A percentile compares a stretch with the other conserved stretches of the same genome.
Evolutionary conservation across 768 basidiomycete genomes (phyloP).

Genomic region (Kwoniella sp.): DNA sequence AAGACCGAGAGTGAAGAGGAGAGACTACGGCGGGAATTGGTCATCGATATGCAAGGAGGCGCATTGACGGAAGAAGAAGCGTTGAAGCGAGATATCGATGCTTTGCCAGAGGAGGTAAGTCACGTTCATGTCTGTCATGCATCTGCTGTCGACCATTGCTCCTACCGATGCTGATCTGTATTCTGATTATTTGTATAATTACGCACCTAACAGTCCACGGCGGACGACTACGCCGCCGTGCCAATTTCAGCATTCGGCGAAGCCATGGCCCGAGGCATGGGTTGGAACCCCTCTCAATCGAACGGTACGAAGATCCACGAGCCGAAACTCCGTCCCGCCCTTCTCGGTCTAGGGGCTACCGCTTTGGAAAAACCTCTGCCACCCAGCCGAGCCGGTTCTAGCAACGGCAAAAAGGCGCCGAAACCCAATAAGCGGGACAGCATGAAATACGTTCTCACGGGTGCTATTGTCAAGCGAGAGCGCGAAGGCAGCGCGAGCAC

Average conservation of each 20-base stretch:
- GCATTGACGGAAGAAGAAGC: conserved; percentile 76
- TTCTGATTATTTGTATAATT: background rate
- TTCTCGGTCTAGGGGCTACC: conserved; percentile 93
- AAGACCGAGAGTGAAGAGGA: conserved; percentile 52
- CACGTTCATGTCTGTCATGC: background rate
- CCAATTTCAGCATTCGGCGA: conserved; percentile 92
- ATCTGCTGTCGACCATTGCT: background rate
- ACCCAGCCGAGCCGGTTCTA: conserved; percentile 57
- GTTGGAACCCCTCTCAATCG: conserved; percentile 71
- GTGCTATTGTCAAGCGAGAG: conserved; percentile 67
- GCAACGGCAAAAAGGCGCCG: conserved; percentile 22
- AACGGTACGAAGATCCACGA: conserved; percentile 77
- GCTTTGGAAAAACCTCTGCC: conserved; percentile 70
- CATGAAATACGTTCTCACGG: conserved; percentile 67
- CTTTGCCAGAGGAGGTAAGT: conserved; percentile 61
- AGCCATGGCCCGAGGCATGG: conserved; percentile 93
- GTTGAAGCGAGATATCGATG: conserved; percentile 76
- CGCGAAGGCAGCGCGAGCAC: conserved; percentile 52
- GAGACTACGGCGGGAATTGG: conserved; percentile 63
- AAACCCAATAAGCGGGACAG: conserved; percentile 64
- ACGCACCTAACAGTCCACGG: conserved; percentile 60
- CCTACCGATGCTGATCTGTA: background rate
- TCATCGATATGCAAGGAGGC: conserved; percentile 57
- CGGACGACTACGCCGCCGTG: conserved; percentile 85
- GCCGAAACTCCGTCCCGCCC: conserved; percentile 76